Conservation (phyloP, 805 yeast genomes). For the Lipomyces kockii region DNA sequence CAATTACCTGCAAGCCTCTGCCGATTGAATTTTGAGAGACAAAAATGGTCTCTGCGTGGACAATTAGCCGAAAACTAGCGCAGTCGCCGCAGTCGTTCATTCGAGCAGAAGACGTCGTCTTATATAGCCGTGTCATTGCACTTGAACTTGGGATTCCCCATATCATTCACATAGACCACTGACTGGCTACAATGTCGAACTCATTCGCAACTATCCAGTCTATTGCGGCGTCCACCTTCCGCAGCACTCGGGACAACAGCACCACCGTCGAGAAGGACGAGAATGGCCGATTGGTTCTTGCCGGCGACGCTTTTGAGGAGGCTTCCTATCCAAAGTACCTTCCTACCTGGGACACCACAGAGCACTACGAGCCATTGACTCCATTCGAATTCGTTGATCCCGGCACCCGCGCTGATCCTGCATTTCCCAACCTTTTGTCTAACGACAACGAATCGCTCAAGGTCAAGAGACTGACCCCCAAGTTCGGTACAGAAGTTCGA, state of each 20-base stretch:
- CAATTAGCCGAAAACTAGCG: neutral
- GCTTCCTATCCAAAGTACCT: conserved; percentile 58
- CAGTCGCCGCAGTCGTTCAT: neutral
- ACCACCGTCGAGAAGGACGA: conserved; percentile 33
- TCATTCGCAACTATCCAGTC: conserved; percentile 37
- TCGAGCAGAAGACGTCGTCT: neutral
- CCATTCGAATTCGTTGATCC: conserved; percentile 64
- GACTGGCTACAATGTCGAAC: conserved; percentile 26
- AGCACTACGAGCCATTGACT: conserved; percentile 57
- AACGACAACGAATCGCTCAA: conserved; percentile 42
- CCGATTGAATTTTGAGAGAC: neutral
- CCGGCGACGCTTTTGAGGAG: conserved; percentile 36
- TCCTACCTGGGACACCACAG: conserved; percentile 70
- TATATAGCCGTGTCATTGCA: neutral
- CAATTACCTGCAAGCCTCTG: neutral
- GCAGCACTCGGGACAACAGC: conserved; percentile 33
- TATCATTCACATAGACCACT: neutral
- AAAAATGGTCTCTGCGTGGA: neutral
- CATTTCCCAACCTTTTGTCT: conserved; percentile 55
- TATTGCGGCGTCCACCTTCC: conserved; percentile 39
- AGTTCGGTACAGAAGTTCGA: conserved; percentile 66
- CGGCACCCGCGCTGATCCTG: conserved; percentile 70
- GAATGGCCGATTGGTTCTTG: conserved; percentile 32
- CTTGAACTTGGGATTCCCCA: neutral
- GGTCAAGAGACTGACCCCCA: conserved; percentile 59